Evolutionary conservation across 805 yeast species (phyloP), one percentile per base, ranked within the genome.

Genomic region (Monosporozyma aerobia): DNA sequence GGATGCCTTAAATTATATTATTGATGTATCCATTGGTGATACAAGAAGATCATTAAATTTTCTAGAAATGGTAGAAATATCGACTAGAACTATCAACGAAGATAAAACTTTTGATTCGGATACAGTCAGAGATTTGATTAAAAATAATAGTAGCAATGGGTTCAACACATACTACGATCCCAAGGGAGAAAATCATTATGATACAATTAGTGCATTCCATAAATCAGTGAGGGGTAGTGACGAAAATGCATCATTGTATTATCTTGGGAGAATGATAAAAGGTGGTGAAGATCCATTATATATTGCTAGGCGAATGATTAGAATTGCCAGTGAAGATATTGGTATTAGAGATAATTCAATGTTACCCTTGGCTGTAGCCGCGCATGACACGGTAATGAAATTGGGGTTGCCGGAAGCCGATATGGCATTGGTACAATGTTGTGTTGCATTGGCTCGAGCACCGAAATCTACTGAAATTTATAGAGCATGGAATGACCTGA

Each of bases 381-480:
- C 95, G 0, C 87, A 87, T 65, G 87, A 88, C 44, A 89, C 97
- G 0, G 83, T 87, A 3, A 90, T 88, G 71, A 87, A 86, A 67
- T 78, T 94, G 22, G 99, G 99, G 0, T 74, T 94, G 77, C 99
- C 99, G 0, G 99, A 94, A 63, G 92, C 94, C 2, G 96, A 90
- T 64, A 75, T 87, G 25, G 82, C 89, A 6, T 69, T 94, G 44
- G 98, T 90, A 0, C 98, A 94, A 60, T 90, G 97, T 68, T 90
- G 95, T 1, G 89, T 86, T n/a, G 87, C 90, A 59, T 72, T 94
- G 25, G 95, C 97, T 0, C 70, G 80, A 51, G 95, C 97, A 0
- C 81, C 82, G 0, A 94, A 94, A 67, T 85, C 95, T 9, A 90
- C 94, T 5, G 85, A 84, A 61, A 81, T 94, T 0, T 94, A 94